Evolutionary conservation across 2,329 filamentous ascomycete genomes (phyloP), one percentile per base, ranked within the genome.

Genomic region (Ophiostoma sp.): DNA sequence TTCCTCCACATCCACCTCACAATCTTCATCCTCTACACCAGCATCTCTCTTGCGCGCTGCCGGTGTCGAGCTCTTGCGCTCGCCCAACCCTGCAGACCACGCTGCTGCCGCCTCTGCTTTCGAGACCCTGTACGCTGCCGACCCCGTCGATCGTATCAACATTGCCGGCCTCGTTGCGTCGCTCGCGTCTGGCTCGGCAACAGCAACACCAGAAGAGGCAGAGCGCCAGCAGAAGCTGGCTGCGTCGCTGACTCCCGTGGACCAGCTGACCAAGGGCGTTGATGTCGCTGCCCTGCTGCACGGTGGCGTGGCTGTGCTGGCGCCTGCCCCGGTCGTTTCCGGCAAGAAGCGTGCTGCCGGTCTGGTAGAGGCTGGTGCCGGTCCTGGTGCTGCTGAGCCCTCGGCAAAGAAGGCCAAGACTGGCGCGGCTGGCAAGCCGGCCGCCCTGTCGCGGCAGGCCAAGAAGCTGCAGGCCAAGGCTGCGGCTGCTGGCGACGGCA

Each of bases 91-190:
- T 0, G 84, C 89, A 20, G 91, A 97, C 74, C 81, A 93, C 35
- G 79, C 84, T 17, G 83, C 87, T 0, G 94, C 95, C 0, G 88
- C 88, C 3, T 86, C 90, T n/a, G 89, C 95, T 8, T 98, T 98
- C 79, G 84, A 87, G 68, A 85, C 85, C 67, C 84, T 98, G 15
- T 86, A 90, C 73, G 80, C 86, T 2, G 83, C 88, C 71, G 85
- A 93, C 60, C 82, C 85, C n/a, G 82, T 82, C 54, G 92, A 96
- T 75, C 85, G 84, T 41, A 84, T 90, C 69, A 89, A 91, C 1
- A 86, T 88, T 20, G 93, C 93, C 10, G 95, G 95, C 1, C 87
- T 95, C n/a, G 87, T 98, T 8, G 95, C 95, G 3, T 90, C 93
- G 11, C 87, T 91, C 75, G 90, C 91, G 23, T 64, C 62, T 0